Base-by-base conservation (phyloP, 176 grass and related monocot species). In the Eragrostis nindensis region DNA sequence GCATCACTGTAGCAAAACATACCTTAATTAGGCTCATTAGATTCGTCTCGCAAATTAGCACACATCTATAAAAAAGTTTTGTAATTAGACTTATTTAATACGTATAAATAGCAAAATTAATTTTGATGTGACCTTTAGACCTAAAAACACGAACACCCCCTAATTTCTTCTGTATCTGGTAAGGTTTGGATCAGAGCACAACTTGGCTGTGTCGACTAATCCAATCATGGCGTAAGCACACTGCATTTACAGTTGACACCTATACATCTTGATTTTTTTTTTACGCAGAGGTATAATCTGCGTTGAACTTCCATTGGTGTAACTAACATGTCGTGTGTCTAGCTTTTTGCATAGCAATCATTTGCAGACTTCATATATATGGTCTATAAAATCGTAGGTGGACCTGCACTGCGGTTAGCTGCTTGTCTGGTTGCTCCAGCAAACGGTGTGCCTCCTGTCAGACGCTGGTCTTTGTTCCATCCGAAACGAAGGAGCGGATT, bases 381-480 rank as follows among this genome's bases (percentile, higher is more conserved):
- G 0, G 11, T 12, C 0, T 11, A 42, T 22, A 3, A 1, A 0
- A 17, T 42, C 65, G 9, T 11, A 45, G n/a, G 41, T 68, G 67
- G n/a, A 70, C 43, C 19, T 43, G 65, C 21, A 11, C 15, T 16
- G 40, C 3, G 66, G 21, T 45, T 69, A 25, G 18, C n/a, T 46
- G 25, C 16, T 69, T 16, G 3, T 10, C 1, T 45, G 6, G 44
- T 12, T 8, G 0, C n/a, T 14, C 66, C 2, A 5, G 41, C 41
- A 69, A 62, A 62, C 27, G 59, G 59, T 62, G 59, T 62, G 59
- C 25, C 55, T 59, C 55, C n/a, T 59, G n/a, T 59, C n/a, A 21
- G 21, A 26, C 9, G 26, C 11, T 24, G 22, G 11, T 25, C 7
- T 44, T 45, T 68, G 40, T 70, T 70, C 40, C 42, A 47, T 47